These are phyloP conservation scores for Nemania bipapillata DNA, from an alignment of 2,329 filamentous ascomycete species.

Conservation along the genomic window DNA sequence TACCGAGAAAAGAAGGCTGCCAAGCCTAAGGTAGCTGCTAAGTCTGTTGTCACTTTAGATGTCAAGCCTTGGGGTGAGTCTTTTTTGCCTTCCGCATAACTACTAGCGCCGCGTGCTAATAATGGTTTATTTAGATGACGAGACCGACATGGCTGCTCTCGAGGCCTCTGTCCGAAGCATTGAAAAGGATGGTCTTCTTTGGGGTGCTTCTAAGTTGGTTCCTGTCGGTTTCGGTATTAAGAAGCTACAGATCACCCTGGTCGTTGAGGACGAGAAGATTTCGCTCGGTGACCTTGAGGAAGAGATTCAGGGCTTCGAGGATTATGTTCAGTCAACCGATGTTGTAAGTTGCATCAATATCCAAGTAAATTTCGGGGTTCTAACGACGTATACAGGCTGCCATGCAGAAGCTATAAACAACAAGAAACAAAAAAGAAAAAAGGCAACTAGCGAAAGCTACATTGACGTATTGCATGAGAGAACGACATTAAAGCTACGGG, in stretches of 20 bases:
- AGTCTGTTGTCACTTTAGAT: constrained; percentile 94
- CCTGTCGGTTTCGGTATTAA: constrained; percentile 96
- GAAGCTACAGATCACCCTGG: constrained; percentile 98
- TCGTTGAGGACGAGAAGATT: constrained; percentile 97
- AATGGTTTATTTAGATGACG: constrained; percentile 71
- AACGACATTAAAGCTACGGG: constrained; percentile 47
- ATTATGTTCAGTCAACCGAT: constrained; percentile 95
- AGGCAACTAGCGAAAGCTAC: constrained; percentile 37
- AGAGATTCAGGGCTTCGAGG: constrained; percentile 84
- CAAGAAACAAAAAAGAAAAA: constrained; percentile 7
- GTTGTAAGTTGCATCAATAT: constrained; percentile 64
- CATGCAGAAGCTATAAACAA: constrained; percentile 89
- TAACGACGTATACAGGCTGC: constrained; percentile 61
- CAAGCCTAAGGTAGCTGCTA: constrained; percentile 91
- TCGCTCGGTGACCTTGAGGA: constrained; percentile 87
- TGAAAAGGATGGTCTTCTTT: constrained; percentile 92
- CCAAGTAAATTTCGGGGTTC: neutral
- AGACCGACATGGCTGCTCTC: constrained; percentile 88
- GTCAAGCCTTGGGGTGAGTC: constrained; percentile 97
- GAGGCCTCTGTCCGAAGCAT: constrained; percentile 84
- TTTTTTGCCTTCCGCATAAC: neutral
- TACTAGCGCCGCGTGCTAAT: constrained; percentile 13
- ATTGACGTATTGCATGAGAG: constrained; percentile 48
- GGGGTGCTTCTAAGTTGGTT: constrained; percentile 91
- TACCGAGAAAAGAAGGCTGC: constrained; percentile 97